Percentiles rank a stretch among this genome's conserved stretches.
Evolutionary conservation across 768 basidiomycete species (phyloP).

Genomic region (Lentinula lateritia): DNA sequence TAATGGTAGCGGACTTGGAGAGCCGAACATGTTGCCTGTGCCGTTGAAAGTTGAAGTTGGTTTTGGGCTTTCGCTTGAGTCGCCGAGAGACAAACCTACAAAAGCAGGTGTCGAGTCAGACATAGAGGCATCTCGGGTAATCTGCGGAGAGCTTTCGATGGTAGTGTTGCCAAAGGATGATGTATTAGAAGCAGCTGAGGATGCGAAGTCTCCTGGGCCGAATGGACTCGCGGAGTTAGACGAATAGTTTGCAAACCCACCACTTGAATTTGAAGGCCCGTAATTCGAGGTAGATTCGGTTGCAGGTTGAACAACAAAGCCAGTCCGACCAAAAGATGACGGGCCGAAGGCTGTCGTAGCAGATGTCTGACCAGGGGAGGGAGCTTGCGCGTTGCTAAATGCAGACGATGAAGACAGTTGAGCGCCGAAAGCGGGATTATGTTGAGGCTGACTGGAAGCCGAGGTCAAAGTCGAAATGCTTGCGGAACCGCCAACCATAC

Average conservation of each 20-base stretch:
- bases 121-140: constrained; percentile 45
- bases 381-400: constrained; percentile 19
- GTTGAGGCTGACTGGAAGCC: constrained; percentile 25
- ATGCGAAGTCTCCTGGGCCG: constrained; percentile 16
- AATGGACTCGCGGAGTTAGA: constrained; percentile 7
- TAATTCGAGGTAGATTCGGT: background rate
- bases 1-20: constrained; percentile 15
- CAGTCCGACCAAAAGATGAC: constrained; percentile 24
- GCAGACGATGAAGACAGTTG: constrained; percentile 14
- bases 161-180: constrained; percentile 10
- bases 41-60: constrained; percentile 22
- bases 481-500: constrained; percentile 35
- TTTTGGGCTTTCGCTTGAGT: constrained; percentile 17
- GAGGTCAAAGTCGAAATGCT: constrained; percentile 10
- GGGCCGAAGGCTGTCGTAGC: constrained; percentile 17
- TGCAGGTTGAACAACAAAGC: constrained; percentile 22
- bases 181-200: constrained; percentile 4
- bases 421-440: constrained; percentile 16
- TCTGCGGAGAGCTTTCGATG: constrained; percentile 20
- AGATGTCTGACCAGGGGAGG: constrained; percentile 12
- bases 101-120: constrained; percentile 30
- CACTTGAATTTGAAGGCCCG: constrained; percentile 8
- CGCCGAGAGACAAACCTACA: constrained; percentile 29
- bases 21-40: constrained; percentile 25
- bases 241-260: constrained; percentile 22